Conservation (phyloP, 2,329 filamentous ascomycete genomes). For the Fusarium praegraminearum region DNA sequence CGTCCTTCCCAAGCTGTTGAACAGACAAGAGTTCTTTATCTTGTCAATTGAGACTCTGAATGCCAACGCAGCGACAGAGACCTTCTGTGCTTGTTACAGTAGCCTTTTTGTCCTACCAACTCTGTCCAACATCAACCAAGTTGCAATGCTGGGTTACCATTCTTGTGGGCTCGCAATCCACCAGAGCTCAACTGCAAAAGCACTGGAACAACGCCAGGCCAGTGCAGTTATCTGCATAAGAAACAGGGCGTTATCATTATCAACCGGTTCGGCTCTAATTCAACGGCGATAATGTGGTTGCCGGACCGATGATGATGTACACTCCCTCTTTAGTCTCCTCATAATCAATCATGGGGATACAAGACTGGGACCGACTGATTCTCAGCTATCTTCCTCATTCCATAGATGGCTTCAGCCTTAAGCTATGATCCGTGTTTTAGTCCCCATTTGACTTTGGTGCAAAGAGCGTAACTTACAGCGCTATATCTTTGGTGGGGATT, state of each 20-base stretch:
- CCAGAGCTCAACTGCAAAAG: slow-evolving; percentile 16
- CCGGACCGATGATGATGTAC: slow-evolving; percentile 35
- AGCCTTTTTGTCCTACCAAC: slow-evolving; percentile 16
- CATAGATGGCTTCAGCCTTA: slow-evolving; percentile 2
- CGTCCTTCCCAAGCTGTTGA: slow-evolving; percentile 36
- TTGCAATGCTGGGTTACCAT: slow-evolving; percentile 4
- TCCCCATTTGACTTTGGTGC: slow-evolving; percentile 12
- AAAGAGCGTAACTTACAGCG: background rate
- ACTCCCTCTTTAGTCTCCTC: slow-evolving; percentile 38
- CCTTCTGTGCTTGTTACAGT: slow-evolving; percentile 17
- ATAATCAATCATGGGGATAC: slow-evolving; percentile 15
- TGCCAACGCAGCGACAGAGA: slow-evolving; percentile 4
- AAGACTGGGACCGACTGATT: slow-evolving; percentile 22
- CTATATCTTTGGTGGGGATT: slow-evolving; percentile 14
- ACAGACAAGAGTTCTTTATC: slow-evolving; percentile 34
- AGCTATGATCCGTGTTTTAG: slow-evolving; percentile 16
- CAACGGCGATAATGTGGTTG: slow-evolving; percentile 24
- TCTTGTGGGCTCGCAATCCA: background rate
- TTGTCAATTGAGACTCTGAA: slow-evolving; percentile 9
- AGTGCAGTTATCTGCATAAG: slow-evolving; percentile 9
- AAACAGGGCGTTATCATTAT: slow-evolving; percentile 22
- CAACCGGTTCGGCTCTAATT: slow-evolving; percentile 27
- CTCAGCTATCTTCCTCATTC: slow-evolving; percentile 9
- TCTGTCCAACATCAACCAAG: background rate
- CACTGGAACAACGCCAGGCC: slow-evolving; percentile 21